A percentile compares a stretch with the other conserved stretches of the same genome.
These are phyloP conservation scores for Floccularia luteovirens DNA, from an alignment of 768 basidiomycete genomes.

Conservation along the genomic window DNA sequence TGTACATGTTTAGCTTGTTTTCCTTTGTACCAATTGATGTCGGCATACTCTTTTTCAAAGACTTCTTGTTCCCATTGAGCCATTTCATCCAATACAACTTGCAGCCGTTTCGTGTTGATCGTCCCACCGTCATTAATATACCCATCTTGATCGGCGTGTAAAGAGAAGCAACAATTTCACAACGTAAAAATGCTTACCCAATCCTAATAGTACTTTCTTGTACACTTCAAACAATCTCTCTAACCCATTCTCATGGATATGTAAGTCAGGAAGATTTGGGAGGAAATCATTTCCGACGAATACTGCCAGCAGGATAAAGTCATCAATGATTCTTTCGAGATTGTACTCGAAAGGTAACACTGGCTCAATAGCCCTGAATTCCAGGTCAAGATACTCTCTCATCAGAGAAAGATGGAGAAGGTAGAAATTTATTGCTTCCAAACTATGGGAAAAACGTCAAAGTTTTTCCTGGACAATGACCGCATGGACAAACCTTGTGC, in stretches of 20 bases:
- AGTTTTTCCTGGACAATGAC: conserved; percentile 13
- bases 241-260: conserved; percentile 95
- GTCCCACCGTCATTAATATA: conserved; percentile 89
- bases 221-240: conserved; percentile 93
- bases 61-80: conserved; percentile 80
- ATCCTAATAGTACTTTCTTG: conserved; percentile 79
- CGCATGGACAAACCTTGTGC: conserved; percentile 29
- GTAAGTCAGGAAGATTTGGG: conserved; percentile 92
- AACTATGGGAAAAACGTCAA: conserved; percentile 15
- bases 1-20: conserved; percentile 75
- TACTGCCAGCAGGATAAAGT: conserved; percentile 93
- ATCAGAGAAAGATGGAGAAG: conserved; percentile 89
- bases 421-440: conserved; percentile 88
- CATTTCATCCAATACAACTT: conserved; percentile 86
- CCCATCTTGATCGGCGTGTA: conserved; percentile 46
- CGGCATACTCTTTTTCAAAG: conserved; percentile 88
- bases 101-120: conserved; percentile 75
- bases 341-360: conserved; percentile 74
- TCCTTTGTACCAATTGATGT: conserved; percentile 90
- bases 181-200: conserved; percentile 33
- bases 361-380: conserved; percentile 72
- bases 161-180: not conserved
- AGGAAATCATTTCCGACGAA: conserved; percentile 98
- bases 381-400: conserved; percentile 95
- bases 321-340: conserved; percentile 93